Evolutionary conservation across 164 flowering plant genomes (phyloP), one percentile per base, ranked within the genome.

Genomic region (Tinospora cordifolia): DNA sequence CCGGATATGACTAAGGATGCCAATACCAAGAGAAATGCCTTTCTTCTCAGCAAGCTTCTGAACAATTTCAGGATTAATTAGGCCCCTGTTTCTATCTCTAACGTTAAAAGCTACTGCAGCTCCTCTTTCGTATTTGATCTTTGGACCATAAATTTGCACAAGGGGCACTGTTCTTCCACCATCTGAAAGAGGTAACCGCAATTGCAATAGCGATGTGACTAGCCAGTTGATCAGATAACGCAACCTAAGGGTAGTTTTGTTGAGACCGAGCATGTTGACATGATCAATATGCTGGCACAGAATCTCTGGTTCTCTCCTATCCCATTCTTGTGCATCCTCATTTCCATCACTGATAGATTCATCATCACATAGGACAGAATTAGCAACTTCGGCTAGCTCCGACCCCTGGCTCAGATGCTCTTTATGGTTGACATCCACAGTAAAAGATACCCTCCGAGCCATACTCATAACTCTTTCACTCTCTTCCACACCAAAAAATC

Each of bases 91-190:
- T 66, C 80, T 69, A 68, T 83, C 84, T 72, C 89, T 87, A 73
- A 92, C 78, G 65, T 90, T 92, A 82, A 92, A 92, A 6, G 98
- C 94, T 67, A 92, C 87, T 8, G 98, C 85, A 24, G 93, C 93
- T 71, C 98, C 98, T 38, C 98, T 84, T 77, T 92, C 96, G 30
- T 90, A 92, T 69, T 92, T 90, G n/a, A 92, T 90, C 69, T 90
- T 92, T 0, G 98, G 98, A 41, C 98, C 98, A 75, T 90, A 92
- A 11, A 92, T 90, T 59, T 83, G 87, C 70, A 92, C 90, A 39
- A 92, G 91, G 67, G 80, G 83, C 36, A 69, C n/a, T n/a, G n/a
- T n/a, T n/a, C n/a, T 74, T 11, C 70, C 76, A 22, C 80, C 89
- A 69, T 84, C 81, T 41, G 86, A 74, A 71, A 79, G 75, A 9